A percentile compares a stretch with the other conserved stretches of the same genome.
These are phyloP conservation scores for Gossypium arboreum DNA, from an alignment of 345 rosid species.

Conservation along the genomic window DNA sequence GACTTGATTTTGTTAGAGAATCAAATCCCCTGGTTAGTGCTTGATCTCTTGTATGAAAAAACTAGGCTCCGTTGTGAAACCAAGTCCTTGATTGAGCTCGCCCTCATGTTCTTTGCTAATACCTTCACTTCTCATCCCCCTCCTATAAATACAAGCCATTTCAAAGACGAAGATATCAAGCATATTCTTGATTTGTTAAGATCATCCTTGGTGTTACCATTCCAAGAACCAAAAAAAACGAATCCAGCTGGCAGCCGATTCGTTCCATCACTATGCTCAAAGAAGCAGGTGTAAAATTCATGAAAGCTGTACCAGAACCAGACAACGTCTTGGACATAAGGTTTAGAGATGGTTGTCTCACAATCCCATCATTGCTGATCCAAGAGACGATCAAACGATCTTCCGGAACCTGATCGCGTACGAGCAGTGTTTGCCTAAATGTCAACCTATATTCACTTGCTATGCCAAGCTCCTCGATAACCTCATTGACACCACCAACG, in stretches of 20 bases:
- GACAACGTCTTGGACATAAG: conserved; percentile 19
- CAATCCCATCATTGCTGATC: conserved; percentile 15
- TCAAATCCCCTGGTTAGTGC: conserved; percentile 28
- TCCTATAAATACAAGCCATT: not conserved
- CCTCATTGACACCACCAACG: conserved; percentile 23
- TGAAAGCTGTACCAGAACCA: not conserved
- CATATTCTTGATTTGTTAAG: conserved; percentile 29
- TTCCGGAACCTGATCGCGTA: conserved; percentile 15
- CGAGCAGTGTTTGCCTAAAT: conserved; percentile 19
- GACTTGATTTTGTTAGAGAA: conserved; percentile 32
- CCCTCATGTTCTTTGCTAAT: conserved; percentile 7
- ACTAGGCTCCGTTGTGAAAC: not conserved
- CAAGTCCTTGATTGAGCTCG: conserved; percentile 14
- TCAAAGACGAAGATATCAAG: not conserved
- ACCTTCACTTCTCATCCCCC: not conserved
- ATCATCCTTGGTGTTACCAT: conserved; percentile 10
- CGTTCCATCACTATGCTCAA: conserved; percentile 9
- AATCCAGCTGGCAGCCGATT: conserved; percentile 7
- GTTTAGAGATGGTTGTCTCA: conserved; percentile 4
- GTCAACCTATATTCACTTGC: conserved; percentile 15
- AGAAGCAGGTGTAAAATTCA: conserved; percentile 20
- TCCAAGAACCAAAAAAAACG: not conserved
- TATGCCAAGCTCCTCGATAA: conserved; percentile 24
- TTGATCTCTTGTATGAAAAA: conserved; percentile 18
- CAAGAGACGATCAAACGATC: conserved; percentile 14